Evolutionary conservation across 805 yeast species (phyloP).

Genomic region (Ogataea trehaloabstinens): DNA sequence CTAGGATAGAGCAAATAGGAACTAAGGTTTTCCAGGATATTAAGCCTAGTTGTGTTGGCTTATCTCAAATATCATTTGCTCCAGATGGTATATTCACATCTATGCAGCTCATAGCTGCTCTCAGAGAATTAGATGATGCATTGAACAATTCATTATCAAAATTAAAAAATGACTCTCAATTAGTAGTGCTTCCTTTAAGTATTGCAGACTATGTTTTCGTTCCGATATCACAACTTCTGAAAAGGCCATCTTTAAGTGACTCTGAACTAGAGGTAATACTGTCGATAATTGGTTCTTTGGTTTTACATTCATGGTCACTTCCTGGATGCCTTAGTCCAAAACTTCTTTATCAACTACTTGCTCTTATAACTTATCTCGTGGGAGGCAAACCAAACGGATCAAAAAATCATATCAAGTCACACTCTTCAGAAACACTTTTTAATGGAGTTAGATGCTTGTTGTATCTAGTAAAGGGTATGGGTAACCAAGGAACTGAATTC

Average conservation of each 20-base stretch:
- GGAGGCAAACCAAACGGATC: constrained; percentile 41
- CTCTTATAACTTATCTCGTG: constrained; percentile 44
- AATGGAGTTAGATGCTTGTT: constrained; percentile 36
- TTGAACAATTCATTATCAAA: constrained; percentile 15
- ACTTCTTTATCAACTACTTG: constrained; percentile 44
- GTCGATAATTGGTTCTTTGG: constrained; percentile 42
- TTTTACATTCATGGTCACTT: constrained; percentile 46
- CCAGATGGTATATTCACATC: constrained; percentile 36
- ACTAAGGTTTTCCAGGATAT: constrained; percentile 23
- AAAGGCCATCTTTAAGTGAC: constrained; percentile 44
- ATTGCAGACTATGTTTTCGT: constrained; percentile 63
- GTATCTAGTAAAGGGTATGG: constrained; percentile 32
- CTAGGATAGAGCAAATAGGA: neutral
- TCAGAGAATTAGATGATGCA: constrained; percentile 32
- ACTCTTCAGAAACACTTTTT: constrained; percentile 35
- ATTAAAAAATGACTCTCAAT: neutral
- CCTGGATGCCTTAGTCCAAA: constrained; percentile 35
- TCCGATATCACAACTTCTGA: constrained; percentile 55
- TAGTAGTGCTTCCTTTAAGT: constrained; percentile 30
- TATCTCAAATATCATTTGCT: constrained; percentile 44
- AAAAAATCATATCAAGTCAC: constrained; percentile 27
- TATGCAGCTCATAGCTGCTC: constrained; percentile 27
- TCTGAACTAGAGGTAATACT: constrained; percentile 45
- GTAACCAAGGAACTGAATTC: constrained; percentile 26
- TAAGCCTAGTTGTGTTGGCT: constrained; percentile 41